These are phyloP conservation scores for Kurtzmaniella quercitrusa DNA, from an alignment of 1,139 yeast species.

Conservation along the genomic window DNA sequence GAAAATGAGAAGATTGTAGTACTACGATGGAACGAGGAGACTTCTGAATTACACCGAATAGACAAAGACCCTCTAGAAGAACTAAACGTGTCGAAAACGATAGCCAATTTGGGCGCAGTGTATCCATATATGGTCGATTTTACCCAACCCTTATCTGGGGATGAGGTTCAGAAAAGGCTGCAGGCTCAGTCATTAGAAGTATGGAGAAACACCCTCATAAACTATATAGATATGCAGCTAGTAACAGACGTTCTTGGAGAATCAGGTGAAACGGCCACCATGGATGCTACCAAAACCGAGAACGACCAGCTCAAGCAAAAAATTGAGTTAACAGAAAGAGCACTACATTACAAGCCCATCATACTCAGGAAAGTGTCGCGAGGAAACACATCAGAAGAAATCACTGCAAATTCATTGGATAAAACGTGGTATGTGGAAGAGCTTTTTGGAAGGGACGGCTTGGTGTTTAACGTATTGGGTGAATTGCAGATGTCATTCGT, in stretches of 20 bases:
- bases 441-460: constrained; percentile 17
- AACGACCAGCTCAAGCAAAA: constrained; percentile 18
- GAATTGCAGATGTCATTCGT: constrained; percentile 25
- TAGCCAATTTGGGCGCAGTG: constrained; percentile 15
- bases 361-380: constrained; percentile 13
- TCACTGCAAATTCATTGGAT: constrained; percentile 22
- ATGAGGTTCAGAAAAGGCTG: constrained; percentile 8
- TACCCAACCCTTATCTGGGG: constrained; percentile 10
- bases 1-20: constrained; percentile 17
- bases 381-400: constrained; percentile 7
- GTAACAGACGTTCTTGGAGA: constrained; percentile 19
- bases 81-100: constrained; percentile 11
- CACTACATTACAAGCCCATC: constrained; percentile 22
- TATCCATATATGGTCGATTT: constrained; percentile 21
- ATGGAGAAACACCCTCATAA: constrained; percentile 7
- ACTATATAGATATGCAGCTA: constrained; percentile 17
- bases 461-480: constrained; percentile 14
- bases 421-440: constrained; percentile 25
- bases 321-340: constrained; percentile 13
- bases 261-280: constrained; percentile 16
- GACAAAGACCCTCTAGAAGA: constrained; percentile 8
- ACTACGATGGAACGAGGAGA: constrained; percentile 9
- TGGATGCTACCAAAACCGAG: constrained; percentile 27
- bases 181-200: neutral
- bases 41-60: constrained; percentile 1